phyloP scores from a whole-genome alignment of 106 monocot species.

The Acanthochlamys bracteata region DNA sequence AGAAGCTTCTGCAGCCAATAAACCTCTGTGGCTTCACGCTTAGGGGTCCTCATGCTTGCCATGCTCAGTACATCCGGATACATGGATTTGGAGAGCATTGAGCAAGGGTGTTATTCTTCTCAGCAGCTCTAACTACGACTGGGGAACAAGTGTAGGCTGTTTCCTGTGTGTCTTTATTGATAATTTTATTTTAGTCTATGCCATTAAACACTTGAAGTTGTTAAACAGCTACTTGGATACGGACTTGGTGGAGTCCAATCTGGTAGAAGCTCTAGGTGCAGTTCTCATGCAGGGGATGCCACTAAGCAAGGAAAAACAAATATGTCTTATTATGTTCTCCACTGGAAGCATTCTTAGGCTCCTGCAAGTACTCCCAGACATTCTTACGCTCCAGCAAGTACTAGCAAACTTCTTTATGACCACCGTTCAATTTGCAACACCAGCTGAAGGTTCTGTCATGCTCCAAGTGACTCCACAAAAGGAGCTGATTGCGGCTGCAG shows the following conservation, averaged over 20 bases:
- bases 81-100: conserved; percentile 66
- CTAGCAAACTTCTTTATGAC: conserved; percentile 59
- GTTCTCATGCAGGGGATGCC: conserved; percentile 53
- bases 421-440: conserved; percentile 55
- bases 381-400: conserved; percentile 78
- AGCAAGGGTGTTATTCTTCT: conserved; percentile 52
- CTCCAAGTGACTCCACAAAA: conserved; percentile 42
- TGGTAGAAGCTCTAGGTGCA: conserved; percentile 59
- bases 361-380: too few relatives aligned
- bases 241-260: conserved; percentile 55
- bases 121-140: too few relatives aligned
- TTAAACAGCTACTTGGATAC: conserved; percentile 79
- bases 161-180: too few relatives aligned
- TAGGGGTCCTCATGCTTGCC: conserved; percentile 88
- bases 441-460: conserved; percentile 43
- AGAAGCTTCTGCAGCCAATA: conserved; percentile 39
- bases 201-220: too few relatives aligned
- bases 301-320: conserved; percentile 48
- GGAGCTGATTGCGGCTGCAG: conserved; percentile 44
- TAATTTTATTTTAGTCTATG: too few relatives aligned
- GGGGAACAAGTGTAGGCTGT: too few relatives aligned
- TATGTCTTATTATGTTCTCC: conserved; percentile 47
- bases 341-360: too few relatives aligned
- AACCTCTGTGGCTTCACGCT: conserved; percentile 66
- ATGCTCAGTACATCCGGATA: conserved; percentile 86